Evolutionary conservation across 129 eudicot species (phyloP).

Genomic region (Lonicera japonica): DNA sequence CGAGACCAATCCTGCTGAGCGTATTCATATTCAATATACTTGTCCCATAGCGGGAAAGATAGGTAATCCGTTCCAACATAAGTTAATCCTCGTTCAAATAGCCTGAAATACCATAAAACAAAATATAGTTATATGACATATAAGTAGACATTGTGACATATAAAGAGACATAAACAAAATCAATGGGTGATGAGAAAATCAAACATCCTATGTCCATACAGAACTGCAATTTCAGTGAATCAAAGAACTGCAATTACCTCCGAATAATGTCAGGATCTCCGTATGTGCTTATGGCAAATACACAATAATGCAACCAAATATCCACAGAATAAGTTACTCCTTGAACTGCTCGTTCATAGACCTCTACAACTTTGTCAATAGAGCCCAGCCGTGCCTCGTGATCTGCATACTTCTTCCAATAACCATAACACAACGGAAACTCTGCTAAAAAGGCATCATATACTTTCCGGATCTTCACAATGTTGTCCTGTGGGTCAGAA

Average conservation of each 20-base stretch:
- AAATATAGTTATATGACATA: constrained; percentile 13
- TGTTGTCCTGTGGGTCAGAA: constrained; percentile 41
- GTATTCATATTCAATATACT: constrained; percentile 84
- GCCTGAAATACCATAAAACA: constrained; percentile 49
- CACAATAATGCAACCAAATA: constrained; percentile 96
- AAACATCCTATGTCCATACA: constrained; percentile 11
- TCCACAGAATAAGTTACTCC: constrained; percentile 99
- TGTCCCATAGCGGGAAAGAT: constrained; percentile 90
- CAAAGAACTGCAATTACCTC: constrained; percentile 47
- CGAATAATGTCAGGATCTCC: constrained; percentile 85
- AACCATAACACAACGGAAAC: constrained; percentile 94
- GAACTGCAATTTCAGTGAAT: constrained; percentile 9
- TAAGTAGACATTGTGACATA: constrained; percentile 24
- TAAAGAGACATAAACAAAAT: constrained; percentile 32
- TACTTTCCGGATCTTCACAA: constrained; percentile 66
- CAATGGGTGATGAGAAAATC: constrained; percentile 17
- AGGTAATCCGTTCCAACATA: constrained; percentile 95
- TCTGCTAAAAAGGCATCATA: constrained; percentile 90
- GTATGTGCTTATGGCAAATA: constrained; percentile 67
- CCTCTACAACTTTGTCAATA: constrained; percentile 89
- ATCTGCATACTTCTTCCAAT: constrained; percentile 99
- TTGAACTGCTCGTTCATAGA: constrained; percentile 87
- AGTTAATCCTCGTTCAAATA: constrained; percentile 88
- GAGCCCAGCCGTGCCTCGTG: constrained; percentile 88
- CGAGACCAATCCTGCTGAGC: constrained; percentile 83